Conservation (phyloP, 352 stramenopile genomes). For the Blastocystis sp. region DNA sequence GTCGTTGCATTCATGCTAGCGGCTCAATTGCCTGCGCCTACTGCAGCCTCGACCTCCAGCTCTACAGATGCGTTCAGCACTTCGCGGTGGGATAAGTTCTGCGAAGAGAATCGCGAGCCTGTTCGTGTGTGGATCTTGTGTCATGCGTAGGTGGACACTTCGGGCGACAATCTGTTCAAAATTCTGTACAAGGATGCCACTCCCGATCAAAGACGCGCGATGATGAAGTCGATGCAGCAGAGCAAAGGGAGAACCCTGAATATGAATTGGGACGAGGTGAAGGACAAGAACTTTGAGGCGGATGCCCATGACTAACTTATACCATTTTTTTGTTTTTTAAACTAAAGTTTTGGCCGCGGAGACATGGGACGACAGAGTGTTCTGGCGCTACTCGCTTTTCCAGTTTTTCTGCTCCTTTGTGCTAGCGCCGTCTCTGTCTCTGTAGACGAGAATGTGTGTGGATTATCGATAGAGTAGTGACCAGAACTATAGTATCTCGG, state of each 20-base stretch:
- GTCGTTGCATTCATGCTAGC: background rate
- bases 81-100: constrained; percentile 29
- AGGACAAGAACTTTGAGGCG: constrained; percentile 59
- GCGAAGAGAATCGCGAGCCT: constrained; percentile 23
- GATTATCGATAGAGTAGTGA: too few relatives aligned
- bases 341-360: background rate
- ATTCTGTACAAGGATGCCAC: constrained; percentile 44
- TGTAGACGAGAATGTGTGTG: too few relatives aligned
- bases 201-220: constrained; percentile 6
- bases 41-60: background rate
- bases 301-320: constrained; percentile 36
- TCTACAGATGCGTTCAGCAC: background rate
- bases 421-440: too few relatives aligned
- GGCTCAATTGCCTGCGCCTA: background rate
- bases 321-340: background rate
- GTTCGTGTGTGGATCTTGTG: background rate
- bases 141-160: constrained; percentile 24
- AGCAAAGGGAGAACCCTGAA: constrained; percentile 48
- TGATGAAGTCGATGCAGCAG: constrained; percentile 56
- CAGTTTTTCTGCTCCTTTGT: too few relatives aligned
- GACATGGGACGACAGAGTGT: background rate
- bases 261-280: constrained; percentile 60
- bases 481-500: background rate
- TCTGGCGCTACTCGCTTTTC: too few relatives aligned
- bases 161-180: constrained; percentile 47